Base-by-base conservation (phyloP, 2,329 filamentous ascomycete genomes). In the Furcasterigmium furcatum region DNA sequence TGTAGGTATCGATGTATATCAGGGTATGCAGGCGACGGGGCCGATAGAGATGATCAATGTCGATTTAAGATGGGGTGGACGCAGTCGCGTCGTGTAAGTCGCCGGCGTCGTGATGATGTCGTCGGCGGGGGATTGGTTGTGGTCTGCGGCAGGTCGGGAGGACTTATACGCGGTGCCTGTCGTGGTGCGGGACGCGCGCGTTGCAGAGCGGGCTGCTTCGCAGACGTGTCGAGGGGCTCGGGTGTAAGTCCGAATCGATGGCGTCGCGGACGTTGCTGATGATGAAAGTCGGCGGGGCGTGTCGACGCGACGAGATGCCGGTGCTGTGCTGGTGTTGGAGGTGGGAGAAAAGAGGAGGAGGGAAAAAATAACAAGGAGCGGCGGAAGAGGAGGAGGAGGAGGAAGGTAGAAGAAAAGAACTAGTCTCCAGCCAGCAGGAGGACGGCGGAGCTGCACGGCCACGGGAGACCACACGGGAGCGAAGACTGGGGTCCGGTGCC, bases 371-470 rank as follows among this genome's bases (percentile, higher is more conserved):
- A 47, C 53, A 55, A 60, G 54, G 58, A 52, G 43, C 55, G 53
- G 51, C 50, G 56, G 55, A 54, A 58, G 54, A 57, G 53, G 55
- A 58, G 53, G 55, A 52, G 50, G 55, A 59, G 56, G 58, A 60
- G 58, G 58, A 58, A 58, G 52, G 43, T 36, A 56, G 61, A 59
- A 61, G 63, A 55, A 52, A 54, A 58, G 49, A 52, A 54, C 44
- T 50, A 48, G 24, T 46, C 38, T 44, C 39, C 38, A 20, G 16
- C 52, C 38, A 32, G 22, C 38, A 39, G 22, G 21, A 25, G 39
- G n/a, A 32, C 25, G 24, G 24, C 24, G 24, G 24, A 27, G 24
- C 24, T 27, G 32, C 32, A 35, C 16, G 7, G 8, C 14, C 38
- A 40, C 19, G 20, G 18, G 19, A n/a, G 25, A 19, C 5, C 13